A percentile compares a stretch with the other conserved stretches of the same genome.
Evolutionary conservation across 1,284 basidiomycete species (phyloP).

Genomic region (Thecaphora thlaspeos): DNA sequence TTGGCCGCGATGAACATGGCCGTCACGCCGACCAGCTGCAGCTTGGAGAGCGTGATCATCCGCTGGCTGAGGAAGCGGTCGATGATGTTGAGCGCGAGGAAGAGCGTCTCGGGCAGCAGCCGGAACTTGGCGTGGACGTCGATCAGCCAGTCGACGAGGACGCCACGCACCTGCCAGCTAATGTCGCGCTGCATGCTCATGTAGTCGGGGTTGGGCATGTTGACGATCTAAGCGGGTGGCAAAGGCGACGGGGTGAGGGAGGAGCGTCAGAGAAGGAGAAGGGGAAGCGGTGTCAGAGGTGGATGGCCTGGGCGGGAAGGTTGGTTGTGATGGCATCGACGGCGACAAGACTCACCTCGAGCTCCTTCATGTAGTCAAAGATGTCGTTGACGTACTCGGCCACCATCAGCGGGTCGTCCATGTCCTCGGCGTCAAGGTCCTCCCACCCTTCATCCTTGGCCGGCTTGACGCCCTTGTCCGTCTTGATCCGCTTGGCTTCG

Average conservation of each 20-base stretch:
- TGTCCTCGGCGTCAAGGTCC: constrained; percentile 63
- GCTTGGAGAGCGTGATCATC: constrained; percentile 66
- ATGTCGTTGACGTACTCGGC: constrained; percentile 98
- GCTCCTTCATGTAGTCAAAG: constrained; percentile 81
- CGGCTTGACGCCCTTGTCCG: too few species aligned
- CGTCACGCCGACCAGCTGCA: constrained; percentile 68
- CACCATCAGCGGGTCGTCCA: constrained; percentile 92
- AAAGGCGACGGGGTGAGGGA: too few species aligned
- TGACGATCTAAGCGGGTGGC: too few species aligned
- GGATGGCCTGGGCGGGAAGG: too few species aligned
- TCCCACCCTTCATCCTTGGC: too few species aligned
- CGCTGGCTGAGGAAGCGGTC: constrained; percentile 68
- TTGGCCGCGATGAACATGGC: constrained; percentile 70
- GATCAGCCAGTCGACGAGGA: constrained; percentile 63
- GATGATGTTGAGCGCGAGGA: constrained; percentile 69
- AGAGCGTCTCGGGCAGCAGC: constrained; percentile 69
- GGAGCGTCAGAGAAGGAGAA: too few species aligned
- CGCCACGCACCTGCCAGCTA: constrained; percentile 60
- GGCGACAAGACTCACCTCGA: constrained; percentile 71
- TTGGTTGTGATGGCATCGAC: too few species aligned
- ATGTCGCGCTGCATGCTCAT: constrained; percentile 94
- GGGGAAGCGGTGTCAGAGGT: too few species aligned
- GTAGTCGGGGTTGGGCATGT: constrained; percentile 91
- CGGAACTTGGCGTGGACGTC: constrained; percentile 69
- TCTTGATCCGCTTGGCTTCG: too few species aligned